Conservation (phyloP, 2,329 filamentous ascomycete genomes). For the Ascochyta lentis region DNA sequence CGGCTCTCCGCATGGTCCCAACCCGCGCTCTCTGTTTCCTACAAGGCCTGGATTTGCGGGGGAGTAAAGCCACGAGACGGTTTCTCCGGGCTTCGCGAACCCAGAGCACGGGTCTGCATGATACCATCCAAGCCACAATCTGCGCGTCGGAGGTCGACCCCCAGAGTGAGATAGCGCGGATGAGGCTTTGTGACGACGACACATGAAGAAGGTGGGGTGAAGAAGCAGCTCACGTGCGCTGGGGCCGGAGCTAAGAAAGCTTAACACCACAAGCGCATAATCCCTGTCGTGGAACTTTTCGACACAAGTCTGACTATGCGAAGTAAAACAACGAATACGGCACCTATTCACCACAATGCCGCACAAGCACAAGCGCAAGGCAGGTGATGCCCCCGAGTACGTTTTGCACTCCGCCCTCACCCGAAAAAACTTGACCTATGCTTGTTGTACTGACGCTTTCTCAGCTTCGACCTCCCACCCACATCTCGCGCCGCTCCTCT, state of each 20-base stretch:
- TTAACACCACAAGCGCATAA: slow-evolving; percentile 13
- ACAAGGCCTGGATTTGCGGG: slow-evolving; percentile 10
- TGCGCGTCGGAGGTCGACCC: neutral
- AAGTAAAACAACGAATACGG: neutral
- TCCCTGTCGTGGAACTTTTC: slow-evolving; percentile 13
- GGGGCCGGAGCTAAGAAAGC: slow-evolving; percentile 1
- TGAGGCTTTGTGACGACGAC: neutral
- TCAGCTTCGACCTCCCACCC: slow-evolving; percentile 67
- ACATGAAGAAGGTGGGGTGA: slow-evolving; percentile 6
- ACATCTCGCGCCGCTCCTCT: slow-evolving; percentile 65
- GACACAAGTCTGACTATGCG: neutral
- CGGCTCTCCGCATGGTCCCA: neutral
- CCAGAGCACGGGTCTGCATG: neutral
- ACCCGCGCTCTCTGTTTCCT: neutral
- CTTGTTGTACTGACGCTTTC: slow-evolving; percentile 47
- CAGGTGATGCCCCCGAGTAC: slow-evolving; percentile 48
- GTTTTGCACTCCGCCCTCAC: slow-evolving; percentile 7
- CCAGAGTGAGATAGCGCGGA: neutral
- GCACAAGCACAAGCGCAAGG: slow-evolving; percentile 81
- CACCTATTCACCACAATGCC: slow-evolving; percentile 65
- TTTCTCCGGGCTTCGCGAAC: slow-evolving; percentile 3
- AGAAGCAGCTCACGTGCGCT: neutral
- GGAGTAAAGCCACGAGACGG: neutral
- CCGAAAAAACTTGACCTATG: neutral
- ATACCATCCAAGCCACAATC: slow-evolving; percentile 6